Evolutionary conservation across 441 rosid species (phyloP).

Genomic region (Adansonia rubrostipa): DNA sequence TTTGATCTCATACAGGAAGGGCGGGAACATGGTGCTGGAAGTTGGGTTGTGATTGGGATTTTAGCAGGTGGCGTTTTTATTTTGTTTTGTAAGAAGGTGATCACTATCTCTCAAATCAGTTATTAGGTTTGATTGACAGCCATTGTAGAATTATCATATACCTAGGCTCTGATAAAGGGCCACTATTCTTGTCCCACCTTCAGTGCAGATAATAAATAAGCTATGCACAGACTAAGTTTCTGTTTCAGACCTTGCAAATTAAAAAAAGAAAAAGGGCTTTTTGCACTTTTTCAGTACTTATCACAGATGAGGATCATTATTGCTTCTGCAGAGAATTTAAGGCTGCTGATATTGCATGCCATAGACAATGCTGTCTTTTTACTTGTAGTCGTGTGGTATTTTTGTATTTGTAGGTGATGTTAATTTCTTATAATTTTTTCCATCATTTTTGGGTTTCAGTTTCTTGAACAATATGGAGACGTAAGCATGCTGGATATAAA

Average conservation of each 20-base stretch:
- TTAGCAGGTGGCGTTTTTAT: slow-evolving; percentile 89
- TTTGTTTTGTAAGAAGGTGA: slow-evolving; percentile 91
- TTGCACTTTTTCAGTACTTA: background rate
- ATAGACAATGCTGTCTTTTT: background rate
- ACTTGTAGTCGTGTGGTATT: background rate
- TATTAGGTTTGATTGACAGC: background rate
- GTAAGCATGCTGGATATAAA: slow-evolving; percentile 97
- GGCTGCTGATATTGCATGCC: background rate
- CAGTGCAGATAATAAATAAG: background rate
- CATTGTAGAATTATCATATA: background rate
- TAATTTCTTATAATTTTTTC: slow-evolving; percentile 14
- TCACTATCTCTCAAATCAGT: slow-evolving; percentile 12
- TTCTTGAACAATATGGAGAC: slow-evolving; percentile 94
- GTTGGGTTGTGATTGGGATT: slow-evolving; percentile 90
- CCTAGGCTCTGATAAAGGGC: background rate
- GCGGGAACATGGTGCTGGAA: slow-evolving; percentile 84
- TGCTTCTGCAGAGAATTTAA: background rate
- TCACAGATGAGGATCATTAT: background rate
- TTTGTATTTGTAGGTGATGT: background rate
- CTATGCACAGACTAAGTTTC: background rate
- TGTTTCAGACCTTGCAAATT: background rate
- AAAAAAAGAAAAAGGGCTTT: background rate
- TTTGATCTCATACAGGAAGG: slow-evolving; percentile 98
- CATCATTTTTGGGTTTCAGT: slow-evolving; percentile 53
- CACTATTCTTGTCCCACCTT: background rate